A percentile compares a stretch with the other conserved stretches of the same genome.
Evolutionary conservation across 345 rosid genomes (phyloP).

Genomic region (Eutrema japonicum): DNA sequence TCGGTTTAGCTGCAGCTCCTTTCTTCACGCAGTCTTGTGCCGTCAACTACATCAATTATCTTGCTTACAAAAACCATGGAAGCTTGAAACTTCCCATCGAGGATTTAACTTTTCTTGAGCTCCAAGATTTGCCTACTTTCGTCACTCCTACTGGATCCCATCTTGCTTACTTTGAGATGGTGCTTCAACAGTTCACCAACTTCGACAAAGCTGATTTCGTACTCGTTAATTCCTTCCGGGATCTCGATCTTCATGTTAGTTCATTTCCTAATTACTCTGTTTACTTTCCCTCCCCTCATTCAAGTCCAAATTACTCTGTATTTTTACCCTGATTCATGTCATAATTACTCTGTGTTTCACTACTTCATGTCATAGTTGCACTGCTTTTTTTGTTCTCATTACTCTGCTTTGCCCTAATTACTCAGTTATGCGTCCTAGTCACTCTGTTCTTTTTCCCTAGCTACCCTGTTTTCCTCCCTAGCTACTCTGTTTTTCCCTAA

Average conservation of each 20-base stretch:
- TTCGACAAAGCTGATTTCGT: slow-evolving; percentile 51
- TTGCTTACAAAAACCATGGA: slow-evolving; percentile 41
- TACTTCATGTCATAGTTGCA: neutral
- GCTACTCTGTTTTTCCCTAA: neutral
- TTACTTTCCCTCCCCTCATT: slow-evolving; percentile 33
- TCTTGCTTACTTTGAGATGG: slow-evolving; percentile 57
- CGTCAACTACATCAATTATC: slow-evolving; percentile 62
- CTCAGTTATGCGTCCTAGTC: neutral
- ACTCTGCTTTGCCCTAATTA: neutral
- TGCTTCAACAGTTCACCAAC: slow-evolving; percentile 58
- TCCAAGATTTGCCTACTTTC: slow-evolving; percentile 63
- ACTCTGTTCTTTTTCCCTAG: slow-evolving; percentile 28
- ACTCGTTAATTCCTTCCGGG: slow-evolving; percentile 53
- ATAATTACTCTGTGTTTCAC: neutral
- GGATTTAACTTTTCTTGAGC: slow-evolving; percentile 52
- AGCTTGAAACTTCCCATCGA: slow-evolving; percentile 51
- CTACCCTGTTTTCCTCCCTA: too few relatives aligned
- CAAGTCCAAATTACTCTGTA: neutral
- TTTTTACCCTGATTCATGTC: neutral
- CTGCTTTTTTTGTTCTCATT: neutral
- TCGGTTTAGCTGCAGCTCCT: slow-evolving; percentile 55
- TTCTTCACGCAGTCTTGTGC: slow-evolving; percentile 75
- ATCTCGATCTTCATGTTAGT: slow-evolving; percentile 56
- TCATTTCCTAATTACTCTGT: slow-evolving; percentile 15
- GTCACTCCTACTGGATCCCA: slow-evolving; percentile 50